Evolutionary conservation across 2,329 filamentous ascomycete species (phyloP).

Genomic region (Nothopassalora personata): DNA sequence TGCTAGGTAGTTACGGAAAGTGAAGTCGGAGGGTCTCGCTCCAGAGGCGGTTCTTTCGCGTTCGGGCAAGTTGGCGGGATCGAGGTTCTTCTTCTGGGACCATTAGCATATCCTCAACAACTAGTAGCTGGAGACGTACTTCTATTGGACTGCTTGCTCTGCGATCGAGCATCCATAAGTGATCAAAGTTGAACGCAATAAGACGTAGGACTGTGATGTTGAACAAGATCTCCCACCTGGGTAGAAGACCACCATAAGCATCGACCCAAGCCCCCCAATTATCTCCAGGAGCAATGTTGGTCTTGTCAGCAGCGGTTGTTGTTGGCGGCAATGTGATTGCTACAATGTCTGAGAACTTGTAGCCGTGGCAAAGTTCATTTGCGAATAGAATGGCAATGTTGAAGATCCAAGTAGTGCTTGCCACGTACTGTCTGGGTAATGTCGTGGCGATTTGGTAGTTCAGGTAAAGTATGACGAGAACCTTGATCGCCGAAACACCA

Average conservation of each 20-base stretch:
- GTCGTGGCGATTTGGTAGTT: slow-evolving; percentile 76
- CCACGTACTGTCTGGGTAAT: slow-evolving; percentile 66
- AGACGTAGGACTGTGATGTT: slow-evolving; percentile 89
- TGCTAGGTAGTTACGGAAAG: slow-evolving; percentile 79
- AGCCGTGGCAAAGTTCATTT: slow-evolving; percentile 80
- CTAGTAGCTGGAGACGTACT: slow-evolving; percentile 52
- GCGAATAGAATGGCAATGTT: slow-evolving; percentile 81
- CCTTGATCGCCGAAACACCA: slow-evolving; percentile 78
- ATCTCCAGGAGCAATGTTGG: neutral
- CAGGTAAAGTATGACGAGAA: slow-evolving; percentile 69
- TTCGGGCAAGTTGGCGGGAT: slow-evolving; percentile 81
- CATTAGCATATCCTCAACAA: slow-evolving; percentile 52
- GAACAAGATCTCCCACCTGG: slow-evolving; percentile 94
- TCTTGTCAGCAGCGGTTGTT: slow-evolving; percentile 35
- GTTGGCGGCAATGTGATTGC: slow-evolving; percentile 44
- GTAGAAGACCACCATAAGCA: slow-evolving; percentile 72
- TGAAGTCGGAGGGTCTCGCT: slow-evolving; percentile 65
- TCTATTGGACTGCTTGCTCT: slow-evolving; percentile 65
- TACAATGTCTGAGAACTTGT: slow-evolving; percentile 62
- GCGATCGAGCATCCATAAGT: slow-evolving; percentile 80
- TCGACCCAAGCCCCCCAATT: slow-evolving; percentile 70
- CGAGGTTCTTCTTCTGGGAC: slow-evolving; percentile 91
- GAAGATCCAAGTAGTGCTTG: slow-evolving; percentile 78
- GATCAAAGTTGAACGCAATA: slow-evolving; percentile 95
- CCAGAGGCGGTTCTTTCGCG: slow-evolving; percentile 76